Evolutionary conservation across 1,139 yeast genomes (phyloP).

Genomic region (Meyerozyma athensensis): DNA sequence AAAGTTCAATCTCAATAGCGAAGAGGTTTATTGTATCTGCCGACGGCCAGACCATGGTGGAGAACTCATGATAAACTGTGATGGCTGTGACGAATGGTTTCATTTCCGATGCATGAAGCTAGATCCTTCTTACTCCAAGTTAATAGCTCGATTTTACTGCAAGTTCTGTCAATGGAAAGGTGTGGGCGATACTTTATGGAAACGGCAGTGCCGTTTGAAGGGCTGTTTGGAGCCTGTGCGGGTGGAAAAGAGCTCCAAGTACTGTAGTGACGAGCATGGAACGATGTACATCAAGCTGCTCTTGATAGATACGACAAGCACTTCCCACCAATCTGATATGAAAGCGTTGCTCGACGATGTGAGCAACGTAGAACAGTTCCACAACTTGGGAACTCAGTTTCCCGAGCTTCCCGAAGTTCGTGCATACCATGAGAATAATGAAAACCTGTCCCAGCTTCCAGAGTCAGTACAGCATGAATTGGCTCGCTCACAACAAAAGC

Average conservation of each 20-base stretch:
- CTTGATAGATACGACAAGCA: conserved; percentile 16
- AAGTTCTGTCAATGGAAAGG: conserved; percentile 62
- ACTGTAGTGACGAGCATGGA: conserved; percentile 76
- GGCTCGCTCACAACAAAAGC: conserved; percentile 17
- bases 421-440: conserved; percentile 27
- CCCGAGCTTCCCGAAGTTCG: conserved; percentile 38
- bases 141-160: conserved; percentile 68
- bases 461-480: conserved; percentile 21
- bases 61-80: conserved; percentile 86
- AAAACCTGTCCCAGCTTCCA: conserved; percentile 26
- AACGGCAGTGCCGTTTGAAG: conserved; percentile 64
- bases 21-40: conserved; percentile 76
- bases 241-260: conserved; percentile 47
- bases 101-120: conserved; percentile 77
- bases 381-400: conserved; percentile 26
- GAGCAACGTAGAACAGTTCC: conserved; percentile 13
- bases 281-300: conserved; percentile 39
- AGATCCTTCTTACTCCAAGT: conserved; percentile 45
- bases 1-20: conserved; percentile 44
- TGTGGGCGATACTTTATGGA: conserved; percentile 53
- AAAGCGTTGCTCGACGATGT: conserved; percentile 17
- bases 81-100: conserved; percentile 94
- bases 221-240: conserved; percentile 58
- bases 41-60: conserved; percentile 73
- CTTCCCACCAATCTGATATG: conserved; percentile 18